Evolutionary conservation across 2,329 filamentous ascomycete species (phyloP).

Genomic region (Fusarium mundagurra): DNA sequence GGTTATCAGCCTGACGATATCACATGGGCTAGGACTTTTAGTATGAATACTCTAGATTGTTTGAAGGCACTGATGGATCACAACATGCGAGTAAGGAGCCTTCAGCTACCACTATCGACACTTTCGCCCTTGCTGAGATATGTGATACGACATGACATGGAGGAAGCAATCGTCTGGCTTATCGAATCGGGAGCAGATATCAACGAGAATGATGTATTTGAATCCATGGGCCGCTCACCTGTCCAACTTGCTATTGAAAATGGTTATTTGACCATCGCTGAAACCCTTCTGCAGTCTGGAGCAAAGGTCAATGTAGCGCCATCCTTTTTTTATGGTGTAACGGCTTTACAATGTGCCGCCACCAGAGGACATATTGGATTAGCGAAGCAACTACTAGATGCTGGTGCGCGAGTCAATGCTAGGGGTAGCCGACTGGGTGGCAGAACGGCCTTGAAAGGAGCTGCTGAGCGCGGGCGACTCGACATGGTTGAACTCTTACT

Average conservation of each 20-base stretch:
- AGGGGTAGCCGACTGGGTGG: rapidly evolving
- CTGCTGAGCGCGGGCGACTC: not conserved
- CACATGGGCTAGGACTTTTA: not conserved
- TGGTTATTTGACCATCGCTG: not conserved
- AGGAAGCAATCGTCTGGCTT: not conserved
- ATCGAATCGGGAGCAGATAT: not conserved
- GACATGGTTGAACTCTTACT: constrained; percentile 1
- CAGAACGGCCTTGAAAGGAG: not conserved
- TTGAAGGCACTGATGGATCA: rapidly evolving
- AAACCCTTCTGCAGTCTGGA: not conserved
- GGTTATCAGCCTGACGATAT: not conserved
- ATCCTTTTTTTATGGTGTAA: not conserved
- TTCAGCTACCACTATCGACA: not conserved
- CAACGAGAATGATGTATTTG: not conserved
- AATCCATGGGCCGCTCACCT: rapidly evolving
- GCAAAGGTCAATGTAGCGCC: not conserved
- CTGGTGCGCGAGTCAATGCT: not conserved
- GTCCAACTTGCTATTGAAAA: not conserved
- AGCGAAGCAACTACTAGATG: not conserved
- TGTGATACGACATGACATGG: rapidly evolving
- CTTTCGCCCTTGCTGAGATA: rapidly evolving
- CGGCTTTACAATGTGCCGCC: not conserved
- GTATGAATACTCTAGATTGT: rapidly evolving
- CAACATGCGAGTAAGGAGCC: rapidly evolving
- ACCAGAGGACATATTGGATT: not conserved